Evolutionary conservation across 352 stramenopile genomes (phyloP).

Genomic region (Albugo laibachii): DNA sequence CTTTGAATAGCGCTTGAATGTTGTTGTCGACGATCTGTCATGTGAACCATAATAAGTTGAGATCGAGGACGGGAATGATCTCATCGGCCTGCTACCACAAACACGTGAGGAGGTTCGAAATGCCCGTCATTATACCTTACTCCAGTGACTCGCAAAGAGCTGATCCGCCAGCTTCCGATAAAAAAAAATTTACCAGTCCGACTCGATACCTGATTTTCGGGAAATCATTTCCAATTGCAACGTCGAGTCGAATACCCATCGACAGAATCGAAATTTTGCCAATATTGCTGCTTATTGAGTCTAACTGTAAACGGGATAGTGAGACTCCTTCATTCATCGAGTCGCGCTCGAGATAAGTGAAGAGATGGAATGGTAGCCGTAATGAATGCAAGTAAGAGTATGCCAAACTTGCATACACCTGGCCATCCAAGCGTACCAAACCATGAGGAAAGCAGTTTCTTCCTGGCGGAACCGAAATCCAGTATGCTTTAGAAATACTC

Average conservation of each 20-base stretch:
- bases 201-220: conserved; percentile 52
- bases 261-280: conserved; percentile 47
- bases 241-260: conserved; percentile 68
- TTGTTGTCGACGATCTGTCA: conserved; percentile 78
- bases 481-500: too few relatives aligned
- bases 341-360: too few relatives aligned
- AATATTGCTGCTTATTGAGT: conserved; percentile 23
- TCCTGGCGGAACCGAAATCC: too few relatives aligned
- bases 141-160: conserved; percentile 55
- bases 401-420: too few relatives aligned
- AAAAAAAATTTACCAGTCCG: conserved; percentile 55
- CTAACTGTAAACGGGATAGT: too few relatives aligned
- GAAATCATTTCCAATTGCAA: conserved; percentile 38
- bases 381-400: too few relatives aligned
- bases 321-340: neutral
- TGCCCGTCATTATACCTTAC: conserved; percentile 64
- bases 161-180: conserved; percentile 47
- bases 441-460: too few relatives aligned
- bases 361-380: too few relatives aligned
- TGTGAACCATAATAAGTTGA: conserved; percentile 71
- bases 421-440: too few relatives aligned
- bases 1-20: conserved; percentile 59
- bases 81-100: conserved; percentile 46
- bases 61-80: conserved; percentile 40
- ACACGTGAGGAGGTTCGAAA: conserved; percentile 49